Evolutionary conservation across 1,284 basidiomycete genomes (phyloP), one percentile per base, ranked within the genome.

Genomic region (Gymnopus androsaceus): DNA sequence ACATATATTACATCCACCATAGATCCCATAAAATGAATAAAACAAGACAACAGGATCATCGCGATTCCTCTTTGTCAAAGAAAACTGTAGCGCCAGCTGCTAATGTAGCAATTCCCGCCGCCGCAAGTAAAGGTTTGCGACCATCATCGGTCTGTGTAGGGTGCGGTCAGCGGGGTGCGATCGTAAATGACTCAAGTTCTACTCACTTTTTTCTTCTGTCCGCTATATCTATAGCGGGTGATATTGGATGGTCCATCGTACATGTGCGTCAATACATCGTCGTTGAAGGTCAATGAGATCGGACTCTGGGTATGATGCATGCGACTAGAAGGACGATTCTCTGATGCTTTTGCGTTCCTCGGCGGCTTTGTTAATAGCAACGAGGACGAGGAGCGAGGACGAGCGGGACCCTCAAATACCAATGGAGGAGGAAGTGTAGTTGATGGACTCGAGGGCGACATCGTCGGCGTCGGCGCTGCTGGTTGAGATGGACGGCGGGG

Each of bases 331-430:
- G 36, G 14, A 19, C 21, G 45, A 47, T 21, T 2, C 5, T 38
- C 25, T 19, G 15, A 2, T 11, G 31, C 31, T 33, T 14, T 33
- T 3, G 34, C 15, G 5, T 8, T 14, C 25, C 46, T 31, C 14
- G 36, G 33, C 14, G 36, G 23, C 25, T 38, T 50, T n/a, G 36
- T 27, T 15, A 6, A 50, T 25, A 50, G 27, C 15, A 33, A 28
- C n/a, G 40, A 36, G 30, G 31, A 60, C 63, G 40, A 66, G 66
- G 28, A 59, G 33, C 64, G 65, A 9, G 75, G 75, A 31, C 71
- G 66, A 8, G 78, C 74, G 2, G 78, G 78, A 6, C 78, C 78
- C 36, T 79, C 78, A 52, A 80, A 78, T 8, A 74, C 62, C 34
- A 75, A 63, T 17, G 78, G 74, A 44, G 74, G 61, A 37, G 78